phyloP scores from a whole-genome alignment of 192 early-diverging fungal genomes.

The Paraglomus brasilianum region DNA sequence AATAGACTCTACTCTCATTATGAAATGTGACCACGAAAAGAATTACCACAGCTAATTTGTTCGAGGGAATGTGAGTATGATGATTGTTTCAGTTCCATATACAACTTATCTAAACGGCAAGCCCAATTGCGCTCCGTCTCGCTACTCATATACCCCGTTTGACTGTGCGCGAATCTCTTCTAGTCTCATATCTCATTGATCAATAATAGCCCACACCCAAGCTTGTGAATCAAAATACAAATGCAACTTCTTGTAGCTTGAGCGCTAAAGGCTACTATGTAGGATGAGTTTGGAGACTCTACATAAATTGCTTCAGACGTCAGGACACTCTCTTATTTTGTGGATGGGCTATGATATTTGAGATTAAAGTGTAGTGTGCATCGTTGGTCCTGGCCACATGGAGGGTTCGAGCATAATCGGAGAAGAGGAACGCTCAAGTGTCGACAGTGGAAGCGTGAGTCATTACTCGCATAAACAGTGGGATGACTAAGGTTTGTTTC shows the following conservation, averaged over 20 bases:
- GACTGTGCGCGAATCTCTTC: slow-evolving; percentile 41
- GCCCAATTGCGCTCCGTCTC: slow-evolving; percentile 65
- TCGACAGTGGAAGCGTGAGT: slow-evolving; percentile 32
- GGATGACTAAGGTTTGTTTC: slow-evolving; percentile 81
- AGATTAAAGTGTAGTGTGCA: slow-evolving; percentile 62
- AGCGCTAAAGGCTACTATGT: slow-evolving; percentile 51
- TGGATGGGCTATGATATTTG: slow-evolving; percentile 89
- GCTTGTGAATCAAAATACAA: slow-evolving; percentile 69
- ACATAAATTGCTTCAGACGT: slow-evolving; percentile 85
- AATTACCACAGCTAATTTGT: slow-evolving; percentile 36
- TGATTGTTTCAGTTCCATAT: background rate
- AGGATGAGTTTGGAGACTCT: slow-evolving; percentile 85
- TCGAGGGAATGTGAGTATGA: slow-evolving; percentile 37
- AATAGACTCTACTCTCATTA: slow-evolving; percentile 17
- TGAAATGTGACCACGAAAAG: background rate
- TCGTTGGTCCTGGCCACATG: slow-evolving; percentile 15
- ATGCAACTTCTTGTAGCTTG: slow-evolving; percentile 62
- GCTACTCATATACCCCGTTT: slow-evolving; percentile 53
- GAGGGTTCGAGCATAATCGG: background rate
- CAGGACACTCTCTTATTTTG: slow-evolving; percentile 81
- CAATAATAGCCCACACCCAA: slow-evolving; percentile 73
- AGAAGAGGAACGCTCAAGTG: slow-evolving; percentile 14
- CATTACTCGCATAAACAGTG: slow-evolving; percentile 78
- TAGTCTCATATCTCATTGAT: slow-evolving; percentile 68
- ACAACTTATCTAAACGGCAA: slow-evolving; percentile 51